Conservation (phyloP, 305 asterid species). For the Ruellia speciosa region DNA sequence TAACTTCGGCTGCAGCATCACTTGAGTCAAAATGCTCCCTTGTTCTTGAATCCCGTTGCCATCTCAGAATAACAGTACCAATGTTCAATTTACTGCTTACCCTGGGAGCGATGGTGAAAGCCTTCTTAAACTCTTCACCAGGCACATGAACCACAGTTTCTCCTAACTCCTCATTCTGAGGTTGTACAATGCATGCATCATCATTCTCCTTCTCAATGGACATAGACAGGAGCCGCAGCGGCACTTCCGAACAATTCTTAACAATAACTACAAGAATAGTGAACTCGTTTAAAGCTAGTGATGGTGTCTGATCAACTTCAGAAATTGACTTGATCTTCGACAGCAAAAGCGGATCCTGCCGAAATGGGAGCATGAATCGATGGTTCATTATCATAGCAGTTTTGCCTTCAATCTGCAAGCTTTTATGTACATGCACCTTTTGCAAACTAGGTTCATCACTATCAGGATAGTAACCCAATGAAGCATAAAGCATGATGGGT, state of each 20-base stretch:
- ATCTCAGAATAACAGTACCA: conserved; percentile 63
- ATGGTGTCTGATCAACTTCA: conserved; percentile 49
- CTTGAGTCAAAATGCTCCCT: conserved; percentile 25
- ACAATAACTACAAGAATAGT: conserved; percentile 65
- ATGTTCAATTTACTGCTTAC: conserved; percentile 38
- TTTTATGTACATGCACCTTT: conserved; percentile 89
- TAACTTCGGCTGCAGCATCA: conserved; percentile 38
- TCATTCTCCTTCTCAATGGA: conserved; percentile 46
- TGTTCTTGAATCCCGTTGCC: conserved; percentile 54
- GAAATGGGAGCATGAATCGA: conserved; percentile 67
- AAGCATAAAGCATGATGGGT: conserved; percentile 88
- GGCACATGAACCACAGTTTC: conserved; percentile 55
- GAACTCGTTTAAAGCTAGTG: conserved; percentile 61
- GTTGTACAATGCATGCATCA: conserved; percentile 38
- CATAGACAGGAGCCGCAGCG: conserved; percentile 62
- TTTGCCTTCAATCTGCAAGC: conserved; percentile 92
- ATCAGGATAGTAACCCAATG: conserved; percentile 74
- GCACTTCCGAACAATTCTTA: conserved; percentile 81
- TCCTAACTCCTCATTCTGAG: conserved; percentile 39
- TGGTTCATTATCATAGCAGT: conserved; percentile 68
- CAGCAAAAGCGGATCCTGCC: conserved; percentile 71
- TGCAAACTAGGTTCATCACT: conserved; percentile 48
- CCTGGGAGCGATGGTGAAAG: conserved; percentile 58
- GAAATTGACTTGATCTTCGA: conserved; percentile 50
- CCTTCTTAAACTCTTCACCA: conserved; percentile 90